These are phyloP conservation scores for Aspergillus sp. DNA, from an alignment of 2,329 filamentous ascomycete species.

Conservation along the genomic window DNA sequence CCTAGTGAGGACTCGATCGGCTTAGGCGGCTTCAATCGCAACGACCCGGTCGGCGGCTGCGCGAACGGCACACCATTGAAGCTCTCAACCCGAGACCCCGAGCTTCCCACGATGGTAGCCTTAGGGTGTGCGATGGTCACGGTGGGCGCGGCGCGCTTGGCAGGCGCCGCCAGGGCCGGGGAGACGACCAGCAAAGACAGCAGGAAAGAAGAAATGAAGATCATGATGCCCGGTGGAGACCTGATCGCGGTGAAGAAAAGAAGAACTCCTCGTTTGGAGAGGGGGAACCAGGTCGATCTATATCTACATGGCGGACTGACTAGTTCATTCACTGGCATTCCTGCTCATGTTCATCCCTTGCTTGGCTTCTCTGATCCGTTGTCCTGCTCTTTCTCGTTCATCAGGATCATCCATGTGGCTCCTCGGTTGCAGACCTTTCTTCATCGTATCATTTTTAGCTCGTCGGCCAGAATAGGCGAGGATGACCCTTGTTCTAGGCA, in stretches of 20 bases:
- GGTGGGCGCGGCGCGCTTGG: constrained; percentile 48
- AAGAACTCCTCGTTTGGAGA: background rate
- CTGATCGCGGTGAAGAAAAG: background rate
- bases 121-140: constrained; percentile 52
- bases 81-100: constrained; percentile 54
- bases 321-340: background rate
- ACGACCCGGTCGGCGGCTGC: constrained; percentile 62
- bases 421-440: background rate
- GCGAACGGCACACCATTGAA: constrained; percentile 78
- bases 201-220: constrained; percentile 5
- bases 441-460: background rate
- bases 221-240: constrained; percentile 5
- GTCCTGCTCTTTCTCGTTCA: background rate
- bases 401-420: background rate
- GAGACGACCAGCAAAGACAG: constrained; percentile 11
- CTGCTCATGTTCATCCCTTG: background rate
- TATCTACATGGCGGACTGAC: background rate
- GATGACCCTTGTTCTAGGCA: background rate
- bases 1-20: constrained; percentile 59
- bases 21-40: constrained; percentile 70
- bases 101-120: constrained; percentile 52
- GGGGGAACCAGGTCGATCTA: background rate
- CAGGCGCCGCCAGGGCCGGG: constrained; percentile 17
- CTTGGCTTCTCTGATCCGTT: background rate
- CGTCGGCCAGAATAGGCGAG: background rate